Base-by-base conservation (phyloP, 768 basidiomycete genomes). In the Phanerodontia chrysosporium region DNA sequence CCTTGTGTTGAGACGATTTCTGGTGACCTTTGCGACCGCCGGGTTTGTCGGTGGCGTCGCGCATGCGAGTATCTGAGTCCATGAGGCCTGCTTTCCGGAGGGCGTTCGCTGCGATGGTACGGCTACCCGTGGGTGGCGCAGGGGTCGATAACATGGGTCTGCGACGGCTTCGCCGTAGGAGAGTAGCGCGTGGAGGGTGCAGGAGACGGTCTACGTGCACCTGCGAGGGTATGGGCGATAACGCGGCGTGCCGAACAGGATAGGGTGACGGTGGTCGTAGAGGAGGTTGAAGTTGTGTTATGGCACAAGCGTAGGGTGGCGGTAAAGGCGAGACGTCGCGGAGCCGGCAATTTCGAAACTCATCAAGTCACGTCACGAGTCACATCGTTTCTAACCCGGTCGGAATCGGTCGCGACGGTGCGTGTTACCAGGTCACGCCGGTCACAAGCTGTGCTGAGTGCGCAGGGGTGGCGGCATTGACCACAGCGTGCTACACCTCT, bases 51-150 rank as follows among this genome's bases (percentile, higher is more conserved):
- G 81, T 77, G 45, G 77, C 74, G 66, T 92, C 89, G 61, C 84
- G 82, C 90, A 92, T 91, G 64, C 76, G 80, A 58, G 84, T 76
- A 70, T 92, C 90, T n/a, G 61, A 57, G 78, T 90, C 89, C 61
- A 90, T 86, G 68, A 91, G 83, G 44, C 89, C 90, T 2, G 87
- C 89, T 36, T 73, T 83, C 59, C 85, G 84, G 25, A 91, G 75
- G 29, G 87, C 85, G 58, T 73, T 86, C 58, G 79, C 64, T 22
- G 83, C 87, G 21, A 92, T 73, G 28, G 80, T 69, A 63, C 85
- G 81, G 53, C 80, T 75, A 64, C 85, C 81, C 16, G 85, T 75
- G 6, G 82, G 77, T 8, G 84, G 78, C 9, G 87, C 78, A 45
- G 85, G 76, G 60, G 79, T 83, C 45, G 86, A 86, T 69, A 83